Base-by-base conservation (phyloP, 768 basidiomycete genomes). In the Galerina sulciceps region DNA sequence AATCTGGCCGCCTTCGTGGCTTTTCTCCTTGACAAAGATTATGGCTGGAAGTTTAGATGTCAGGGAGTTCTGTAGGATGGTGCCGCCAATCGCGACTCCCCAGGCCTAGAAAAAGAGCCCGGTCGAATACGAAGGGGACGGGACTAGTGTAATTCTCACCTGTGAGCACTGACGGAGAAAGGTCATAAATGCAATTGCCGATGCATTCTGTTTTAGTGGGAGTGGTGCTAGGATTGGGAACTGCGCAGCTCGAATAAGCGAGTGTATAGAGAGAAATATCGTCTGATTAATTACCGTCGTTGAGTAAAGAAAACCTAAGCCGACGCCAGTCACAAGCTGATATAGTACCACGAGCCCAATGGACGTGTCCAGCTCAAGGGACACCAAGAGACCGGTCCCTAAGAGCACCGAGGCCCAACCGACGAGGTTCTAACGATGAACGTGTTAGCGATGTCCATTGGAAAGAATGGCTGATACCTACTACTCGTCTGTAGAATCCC, bases 51-150 rank as follows among this genome's bases (percentile, higher is more conserved):
- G 76, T 0, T 61, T 65, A 36, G 65, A 71, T 9, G 66, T 64
- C 14, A 87, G 76, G 50, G 78, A 59, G 67, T 85, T 87, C 61
- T 84, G 80, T 6, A 87, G 73, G 44, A 86, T 74, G 0, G 80
- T 75, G 13, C 74, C 74, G 2, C 81, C 79, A 57, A 87, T 76
- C 0, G 79, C 74, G 60, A 85, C 70, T 0, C 85, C 86, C 79
- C 58, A 59, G 1, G 58, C 58, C 58, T 59, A 31, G 8, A 31
- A 5, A 31, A 31, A 3, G 26, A 31, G 2, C 26, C 1, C 26
- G 8, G 26, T 31, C 1, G 8, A 8, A 31, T 8, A 31, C 8
- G 26, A n/a, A n/a, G n/a, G 26, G 8, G 26, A 31, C 26, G 8
- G 26, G 4, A 31, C 26, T 31, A 31, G 26, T 8, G 26, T 2